Conservation (phyloP, 257 asterid species). For the Craterostigma plantagineum region DNA sequence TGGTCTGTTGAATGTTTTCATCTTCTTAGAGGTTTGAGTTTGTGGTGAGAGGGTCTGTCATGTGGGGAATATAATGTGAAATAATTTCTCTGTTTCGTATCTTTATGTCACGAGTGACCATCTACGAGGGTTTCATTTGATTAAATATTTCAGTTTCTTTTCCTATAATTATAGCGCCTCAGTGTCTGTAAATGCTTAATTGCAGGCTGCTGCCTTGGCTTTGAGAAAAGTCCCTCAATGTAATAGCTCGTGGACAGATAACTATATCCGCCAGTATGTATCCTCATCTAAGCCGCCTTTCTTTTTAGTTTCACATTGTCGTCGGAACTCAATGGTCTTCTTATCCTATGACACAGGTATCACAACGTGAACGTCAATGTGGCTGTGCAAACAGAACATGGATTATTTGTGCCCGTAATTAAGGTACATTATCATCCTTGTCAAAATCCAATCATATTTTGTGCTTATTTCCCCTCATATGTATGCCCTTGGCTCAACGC, state of each 20-base stretch:
- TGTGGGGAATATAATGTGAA: background rate
- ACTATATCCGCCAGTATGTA: conserved; percentile 95
- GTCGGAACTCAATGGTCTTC: conserved; percentile 8
- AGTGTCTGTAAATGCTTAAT: conserved; percentile 7
- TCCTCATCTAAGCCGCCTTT: conserved; percentile 4
- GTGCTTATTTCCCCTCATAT: background rate
- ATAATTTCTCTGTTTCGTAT: background rate
- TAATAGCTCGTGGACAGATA: conserved; percentile 96
- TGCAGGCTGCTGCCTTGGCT: conserved; percentile 99
- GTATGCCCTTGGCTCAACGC: background rate
- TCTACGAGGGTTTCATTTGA: background rate
- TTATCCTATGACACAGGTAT: conserved; percentile 28
- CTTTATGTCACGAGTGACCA: background rate
- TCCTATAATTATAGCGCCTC: background rate
- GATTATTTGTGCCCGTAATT: conserved; percentile 70
- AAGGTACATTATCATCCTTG: conserved; percentile 26
- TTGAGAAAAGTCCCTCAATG: conserved; percentile 90
- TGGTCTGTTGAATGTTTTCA: background rate
- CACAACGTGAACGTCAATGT: conserved; percentile 76
- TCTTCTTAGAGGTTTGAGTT: background rate
- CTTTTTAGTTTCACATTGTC: conserved; percentile 1
- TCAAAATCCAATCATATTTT: background rate
- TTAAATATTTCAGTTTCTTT: background rate
- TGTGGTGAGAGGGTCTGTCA: no score
- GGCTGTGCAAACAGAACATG: conserved; percentile 97